Evolutionary conservation across 148 eudicot genomes (phyloP), one percentile per base, ranked within the genome.

Genomic region (Talinum fruticosum): DNA sequence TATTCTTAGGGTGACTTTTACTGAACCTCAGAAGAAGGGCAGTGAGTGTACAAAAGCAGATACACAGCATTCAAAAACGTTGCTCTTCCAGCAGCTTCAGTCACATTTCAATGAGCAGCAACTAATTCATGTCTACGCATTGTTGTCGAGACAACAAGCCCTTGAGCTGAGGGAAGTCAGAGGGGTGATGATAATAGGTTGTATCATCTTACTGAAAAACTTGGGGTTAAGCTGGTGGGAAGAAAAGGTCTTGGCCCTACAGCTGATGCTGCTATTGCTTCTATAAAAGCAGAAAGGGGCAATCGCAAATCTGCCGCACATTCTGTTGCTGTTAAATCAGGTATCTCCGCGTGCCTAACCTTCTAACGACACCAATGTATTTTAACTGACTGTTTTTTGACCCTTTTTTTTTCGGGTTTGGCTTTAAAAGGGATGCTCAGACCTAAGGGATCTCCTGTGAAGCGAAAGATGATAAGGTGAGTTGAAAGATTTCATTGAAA

Each of bases 181-280:
- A 87, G 99, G 99, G 97, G 97, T 75, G 96, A 95, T 85, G 99
- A 90, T 76, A 87, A 83, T 89, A 87, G 96, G 86, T 75, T 95
- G 65, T 74, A 88, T 84, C 87, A 87, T 78, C 90, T 95, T 53
- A 76, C 83, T 83, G 99, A 95, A 83, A 95, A 84, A 77, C 90
- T 93, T 78, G 97, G 99, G 57, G 87, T 91, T 75, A 96, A 96
- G 84, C 80, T 96, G 77, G 83, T 96, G 75, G 99, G 97, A 38
- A 91, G 99, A 85, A 96, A 93, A 84, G 99, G 97, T 72, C 78
- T 96, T 57, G 99, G 99, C 16, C 89, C 94, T n/a, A 81, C 86
- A 76, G 97, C 90, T 49, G 99, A 93, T 85, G 83, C 92, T 79
- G 87, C 90, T 44, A 93, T 96, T 85, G 89, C 94, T 79, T 88